These are phyloP conservation scores for Scenedesmus sp. DNA, from an alignment of 163 green algal species.

Conservation along the genomic window DNA sequence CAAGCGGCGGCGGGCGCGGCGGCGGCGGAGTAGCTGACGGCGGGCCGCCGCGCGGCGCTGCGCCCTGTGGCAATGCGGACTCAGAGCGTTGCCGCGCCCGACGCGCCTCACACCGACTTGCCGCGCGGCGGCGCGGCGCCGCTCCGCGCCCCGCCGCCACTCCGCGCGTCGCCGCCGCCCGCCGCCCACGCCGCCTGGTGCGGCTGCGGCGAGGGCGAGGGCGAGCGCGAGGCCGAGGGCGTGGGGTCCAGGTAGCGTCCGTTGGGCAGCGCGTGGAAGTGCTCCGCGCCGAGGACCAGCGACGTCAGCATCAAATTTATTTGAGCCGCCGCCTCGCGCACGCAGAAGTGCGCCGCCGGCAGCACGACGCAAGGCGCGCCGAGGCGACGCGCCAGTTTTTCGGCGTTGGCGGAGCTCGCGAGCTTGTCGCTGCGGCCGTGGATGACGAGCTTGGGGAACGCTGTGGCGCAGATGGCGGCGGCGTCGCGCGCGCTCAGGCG, in stretches of 20 bases:
- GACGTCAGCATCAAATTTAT: conserved; percentile 43
- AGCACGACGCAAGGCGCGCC: conserved; percentile 36
- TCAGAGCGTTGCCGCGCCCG: too few species aligned
- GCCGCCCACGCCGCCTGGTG: neutral
- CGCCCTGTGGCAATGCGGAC: too few species aligned
- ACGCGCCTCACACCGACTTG: too few species aligned
- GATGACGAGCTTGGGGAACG: conserved; percentile 38
- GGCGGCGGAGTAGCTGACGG: too few species aligned
- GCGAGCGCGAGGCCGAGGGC: too few species aligned
- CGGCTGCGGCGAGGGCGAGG: too few species aligned
- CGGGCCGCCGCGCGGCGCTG: too few species aligned
- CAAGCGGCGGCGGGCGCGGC: too few species aligned
- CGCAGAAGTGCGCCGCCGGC: conserved; percentile 38
- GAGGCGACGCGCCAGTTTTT: conserved; percentile 28
- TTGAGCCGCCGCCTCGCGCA: conserved; percentile 29
- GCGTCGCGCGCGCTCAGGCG: conserved; percentile 46
- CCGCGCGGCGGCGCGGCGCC: too few species aligned
- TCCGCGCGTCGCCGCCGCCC: neutral
- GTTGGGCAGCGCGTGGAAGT: conserved; percentile 18
- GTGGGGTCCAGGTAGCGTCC: conserved; percentile 30
- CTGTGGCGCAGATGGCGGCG: conserved; percentile 34
- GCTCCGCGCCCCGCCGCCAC: neutral
- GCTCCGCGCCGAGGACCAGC: conserved; percentile 26
- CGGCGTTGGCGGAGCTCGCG: conserved; percentile 28
- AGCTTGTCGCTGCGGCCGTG: conserved; percentile 39